Evolutionary conservation across 768 basidiomycete genomes (phyloP).

Genomic region (Suillus variegatus): DNA sequence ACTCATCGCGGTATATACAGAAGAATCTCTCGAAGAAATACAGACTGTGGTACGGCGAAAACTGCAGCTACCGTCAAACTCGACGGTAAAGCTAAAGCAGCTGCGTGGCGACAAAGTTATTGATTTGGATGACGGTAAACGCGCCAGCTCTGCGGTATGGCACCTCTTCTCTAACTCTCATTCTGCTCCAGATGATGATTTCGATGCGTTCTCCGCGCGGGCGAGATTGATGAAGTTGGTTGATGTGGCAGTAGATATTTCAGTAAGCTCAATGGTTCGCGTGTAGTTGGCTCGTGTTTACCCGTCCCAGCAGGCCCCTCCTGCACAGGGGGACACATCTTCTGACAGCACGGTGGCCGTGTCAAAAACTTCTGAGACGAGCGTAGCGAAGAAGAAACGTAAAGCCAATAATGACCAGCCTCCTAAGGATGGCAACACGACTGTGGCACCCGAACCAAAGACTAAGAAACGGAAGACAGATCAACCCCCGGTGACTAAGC

Average conservation of each 20-base stretch:
- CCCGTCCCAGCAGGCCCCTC: conserved; percentile 6
- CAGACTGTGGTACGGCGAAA: conserved; percentile 62
- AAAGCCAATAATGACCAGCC: conserved; percentile 10
- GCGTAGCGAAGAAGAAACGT: conserved; percentile 25
- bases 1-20: conserved; percentile 36
- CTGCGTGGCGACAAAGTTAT: conserved; percentile 53
- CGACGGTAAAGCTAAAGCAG: conserved; percentile 46
- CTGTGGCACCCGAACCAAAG: background rate
- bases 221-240: conserved; percentile 40
- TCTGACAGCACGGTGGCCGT: background rate
- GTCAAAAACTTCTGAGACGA: conserved; percentile 1
- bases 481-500: background rate
- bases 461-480: conserved; percentile 14
- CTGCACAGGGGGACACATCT: conserved; percentile 14
- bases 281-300: background rate
- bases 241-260: conserved; percentile 31
- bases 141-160: background rate
- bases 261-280: background rate
- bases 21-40: conserved; percentile 59
- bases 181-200: conserved; percentile 65
- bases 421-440: conserved; percentile 3
- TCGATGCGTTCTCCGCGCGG: conserved; percentile 64
- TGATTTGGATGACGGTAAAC: conserved; percentile 76
- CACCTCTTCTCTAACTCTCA: conserved; percentile 6
- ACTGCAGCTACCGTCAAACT: conserved; percentile 46